Percentiles rank a stretch among this genome's conserved stretches.
phyloP scores from a whole-genome alignment of 2,329 filamentous ascomycete genomes.

The Davidsoniella australis region DNA sequence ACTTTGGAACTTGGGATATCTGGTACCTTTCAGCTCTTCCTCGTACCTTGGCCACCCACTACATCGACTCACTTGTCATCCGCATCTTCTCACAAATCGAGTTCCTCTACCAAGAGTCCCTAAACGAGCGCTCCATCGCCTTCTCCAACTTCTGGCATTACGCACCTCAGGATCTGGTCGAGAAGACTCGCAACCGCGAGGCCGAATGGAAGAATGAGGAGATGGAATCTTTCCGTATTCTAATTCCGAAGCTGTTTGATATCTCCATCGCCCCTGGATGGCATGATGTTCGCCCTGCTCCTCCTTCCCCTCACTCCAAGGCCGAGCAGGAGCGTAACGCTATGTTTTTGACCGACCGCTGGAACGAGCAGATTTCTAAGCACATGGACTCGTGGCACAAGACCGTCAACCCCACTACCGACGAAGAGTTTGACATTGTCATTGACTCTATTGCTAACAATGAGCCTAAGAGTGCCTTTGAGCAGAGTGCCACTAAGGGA shows the following conservation, averaged over 20 bases:
- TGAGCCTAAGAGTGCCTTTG: not conserved
- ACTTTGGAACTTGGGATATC: constrained; percentile 36
- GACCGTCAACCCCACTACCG: constrained; percentile 16
- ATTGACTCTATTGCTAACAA: constrained; percentile 1
- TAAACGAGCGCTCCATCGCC: constrained; percentile 26
- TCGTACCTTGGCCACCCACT: constrained; percentile 20
- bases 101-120: constrained; percentile 27
- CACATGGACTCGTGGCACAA: constrained; percentile 28
- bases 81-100: constrained; percentile 31
- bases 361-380: constrained; percentile 30
- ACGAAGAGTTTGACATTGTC: constrained; percentile 9
- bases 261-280: constrained; percentile 38
- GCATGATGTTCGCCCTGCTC: constrained; percentile 24
- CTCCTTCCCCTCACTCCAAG: constrained; percentile 28
- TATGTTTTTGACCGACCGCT: constrained; percentile 29
- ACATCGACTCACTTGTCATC: constrained; percentile 22
- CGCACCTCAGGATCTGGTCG: constrained; percentile 16
- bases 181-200: constrained; percentile 16
- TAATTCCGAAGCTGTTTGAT: constrained; percentile 36
- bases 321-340: constrained; percentile 38
- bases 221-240: constrained; percentile 29
- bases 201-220: constrained; percentile 16
- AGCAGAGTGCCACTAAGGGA: not conserved
- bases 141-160: constrained; percentile 27
- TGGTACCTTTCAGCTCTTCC: constrained; percentile 35